Conservation (phyloP, 2,329 filamentous ascomycete species). For the Sporothrix schenckii region DNA sequence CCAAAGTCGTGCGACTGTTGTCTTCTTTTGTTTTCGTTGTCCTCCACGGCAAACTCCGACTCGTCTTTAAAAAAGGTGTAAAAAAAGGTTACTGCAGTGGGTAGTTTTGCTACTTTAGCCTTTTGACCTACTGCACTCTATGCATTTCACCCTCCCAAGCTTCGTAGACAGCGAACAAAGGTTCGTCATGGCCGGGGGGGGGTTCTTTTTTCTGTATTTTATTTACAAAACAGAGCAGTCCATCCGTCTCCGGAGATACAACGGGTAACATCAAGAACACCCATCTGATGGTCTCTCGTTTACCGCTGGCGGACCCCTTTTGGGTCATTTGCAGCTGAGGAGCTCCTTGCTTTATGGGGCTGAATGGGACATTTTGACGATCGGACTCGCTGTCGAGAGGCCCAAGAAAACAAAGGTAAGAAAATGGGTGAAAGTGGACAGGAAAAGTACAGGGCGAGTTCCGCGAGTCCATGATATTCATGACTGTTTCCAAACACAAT, state of each 20-base stretch:
- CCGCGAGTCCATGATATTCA: not conserved
- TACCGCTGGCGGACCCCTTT: not conserved
- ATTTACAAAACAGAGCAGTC: too few relatives aligned
- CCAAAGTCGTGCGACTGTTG: too few relatives aligned
- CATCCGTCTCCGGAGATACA: not conserved
- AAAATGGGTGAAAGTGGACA: not conserved
- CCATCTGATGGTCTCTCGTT: not conserved
- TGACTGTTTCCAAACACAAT: not conserved
- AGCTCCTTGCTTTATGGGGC: not conserved
- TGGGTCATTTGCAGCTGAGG: too few relatives aligned
- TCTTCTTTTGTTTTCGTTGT: not conserved
- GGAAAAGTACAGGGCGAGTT: not conserved
- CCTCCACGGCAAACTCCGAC: slow-evolving; percentile 3
- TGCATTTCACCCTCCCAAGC: slow-evolving; percentile 1
- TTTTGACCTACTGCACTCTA: not conserved
- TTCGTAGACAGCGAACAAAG: not conserved
- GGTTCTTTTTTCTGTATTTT: too few relatives aligned
- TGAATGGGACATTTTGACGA: slow-evolving; percentile 10
- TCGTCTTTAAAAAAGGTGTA: not conserved
- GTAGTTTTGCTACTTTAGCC: not conserved
- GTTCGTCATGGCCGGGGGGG: too few relatives aligned
- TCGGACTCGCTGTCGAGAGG: not conserved
- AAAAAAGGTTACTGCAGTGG: not conserved
- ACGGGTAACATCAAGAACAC: not conserved
- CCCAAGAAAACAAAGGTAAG: not conserved